phyloP scores from a whole-genome alignment of 2,329 filamentous ascomycete genomes.

The Colletotrichum aenigma region DNA sequence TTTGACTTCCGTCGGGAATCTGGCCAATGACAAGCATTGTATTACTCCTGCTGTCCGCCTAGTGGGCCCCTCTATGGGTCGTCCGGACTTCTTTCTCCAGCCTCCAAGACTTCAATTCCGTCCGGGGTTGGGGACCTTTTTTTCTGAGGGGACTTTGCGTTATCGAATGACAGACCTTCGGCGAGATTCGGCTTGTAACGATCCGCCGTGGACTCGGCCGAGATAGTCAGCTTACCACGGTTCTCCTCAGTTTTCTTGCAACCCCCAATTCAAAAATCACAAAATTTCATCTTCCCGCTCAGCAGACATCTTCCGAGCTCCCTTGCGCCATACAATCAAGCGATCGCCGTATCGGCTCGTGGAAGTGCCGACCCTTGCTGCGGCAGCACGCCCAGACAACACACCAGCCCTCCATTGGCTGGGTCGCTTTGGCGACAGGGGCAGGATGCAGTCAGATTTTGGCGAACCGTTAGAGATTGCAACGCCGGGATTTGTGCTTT shows the following conservation, averaged over 20 bases:
- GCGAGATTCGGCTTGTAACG: background rate
- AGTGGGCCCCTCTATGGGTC: background rate
- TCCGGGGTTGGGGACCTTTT: background rate
- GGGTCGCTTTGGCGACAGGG: background rate
- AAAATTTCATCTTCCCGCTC: background rate
- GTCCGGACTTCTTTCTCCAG: background rate
- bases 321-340: background rate
- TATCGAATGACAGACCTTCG: background rate
- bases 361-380: background rate
- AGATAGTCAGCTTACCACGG: no score
- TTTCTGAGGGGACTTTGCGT: background rate
- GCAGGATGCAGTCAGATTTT: background rate
- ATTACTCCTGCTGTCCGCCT: constrained; percentile 1
- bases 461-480: background rate
- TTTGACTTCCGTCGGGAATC: background rate
- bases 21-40: background rate
- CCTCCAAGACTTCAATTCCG: background rate
- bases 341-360: background rate
- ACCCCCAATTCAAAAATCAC: background rate
- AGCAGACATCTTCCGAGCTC: background rate
- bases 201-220: background rate
- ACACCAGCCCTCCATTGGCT: background rate
- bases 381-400: background rate
- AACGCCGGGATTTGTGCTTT: background rate
- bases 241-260: background rate